Evolutionary conservation across 768 basidiomycete genomes (phyloP).

Genomic region (Chalciporus piperatus): DNA sequence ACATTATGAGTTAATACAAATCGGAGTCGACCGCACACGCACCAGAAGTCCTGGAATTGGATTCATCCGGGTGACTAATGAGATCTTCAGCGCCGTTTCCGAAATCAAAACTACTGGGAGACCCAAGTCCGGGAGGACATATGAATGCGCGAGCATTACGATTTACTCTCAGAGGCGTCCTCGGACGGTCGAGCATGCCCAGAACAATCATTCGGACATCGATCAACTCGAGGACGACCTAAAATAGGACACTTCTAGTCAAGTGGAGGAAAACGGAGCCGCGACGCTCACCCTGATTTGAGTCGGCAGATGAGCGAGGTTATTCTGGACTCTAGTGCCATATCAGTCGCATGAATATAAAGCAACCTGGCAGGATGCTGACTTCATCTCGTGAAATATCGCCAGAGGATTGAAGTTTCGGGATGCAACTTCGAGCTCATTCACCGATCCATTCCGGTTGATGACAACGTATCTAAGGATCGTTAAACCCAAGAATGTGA

Average conservation of each 20-base stretch:
- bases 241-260: not conserved
- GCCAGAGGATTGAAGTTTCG: constrained; percentile 63
- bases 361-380: constrained; percentile 15
- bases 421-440: constrained; percentile 65
- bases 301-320: constrained; percentile 65
- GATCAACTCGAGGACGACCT: constrained; percentile 68
- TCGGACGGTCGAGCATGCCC: constrained; percentile 60
- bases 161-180: constrained; percentile 57
- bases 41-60: constrained; percentile 6
- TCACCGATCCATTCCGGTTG: constrained; percentile 73
- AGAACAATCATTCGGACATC: constrained; percentile 74
- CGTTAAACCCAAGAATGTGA: not conserved
- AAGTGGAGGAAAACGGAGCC: not conserved
- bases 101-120: constrained; percentile 14
- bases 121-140: constrained; percentile 63
- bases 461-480: constrained; percentile 62
- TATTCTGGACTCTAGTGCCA: constrained; percentile 58
- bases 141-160: constrained; percentile 65
- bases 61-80: not conserved
- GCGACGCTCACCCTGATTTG: constrained; percentile 53
- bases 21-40: not conserved
- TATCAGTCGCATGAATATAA: constrained; percentile 2
- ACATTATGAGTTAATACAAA: not conserved
- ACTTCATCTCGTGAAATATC: constrained; percentile 81
- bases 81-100: not conserved